Evolutionary conservation across 495 filamentous ascomycete species (phyloP).

Genomic region (Neurospora sp.): DNA sequence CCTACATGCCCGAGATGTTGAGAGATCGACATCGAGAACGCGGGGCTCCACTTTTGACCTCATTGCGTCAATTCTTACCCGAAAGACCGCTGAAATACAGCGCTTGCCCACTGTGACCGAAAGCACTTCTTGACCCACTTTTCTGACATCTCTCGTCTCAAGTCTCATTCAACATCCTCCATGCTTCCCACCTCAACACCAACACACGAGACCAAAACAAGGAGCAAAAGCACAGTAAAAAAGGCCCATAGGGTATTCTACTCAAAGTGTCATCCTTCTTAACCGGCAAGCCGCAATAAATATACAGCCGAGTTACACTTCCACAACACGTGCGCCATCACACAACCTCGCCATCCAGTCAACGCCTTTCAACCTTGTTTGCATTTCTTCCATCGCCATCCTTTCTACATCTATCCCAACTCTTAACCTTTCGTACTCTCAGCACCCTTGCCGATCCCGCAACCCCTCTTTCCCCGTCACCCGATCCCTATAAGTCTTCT

Average conservation of each 20-base stretch:
- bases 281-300: neutral
- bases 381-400: neutral
- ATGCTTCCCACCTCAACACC: neutral
- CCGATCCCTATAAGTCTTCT: slow-evolving; percentile 24
- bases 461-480: neutral
- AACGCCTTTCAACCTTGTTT: neutral
- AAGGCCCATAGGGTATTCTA: neutral
- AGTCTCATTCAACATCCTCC: neutral
- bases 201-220: neutral
- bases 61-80: neutral
- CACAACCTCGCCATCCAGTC: neutral
- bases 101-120: neutral
- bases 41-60: neutral
- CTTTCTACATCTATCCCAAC: neutral
- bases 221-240: neutral
- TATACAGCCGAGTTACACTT: neutral
- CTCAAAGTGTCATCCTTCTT: neutral
- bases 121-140: neutral
- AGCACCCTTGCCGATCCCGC: neutral
- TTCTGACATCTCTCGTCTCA: neutral
- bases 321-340: neutral
- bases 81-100: neutral
- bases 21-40: neutral
- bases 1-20: neutral
- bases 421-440: neutral